phyloP scores from a whole-genome alignment of 345 rosid genomes.

The Iberis pinnata region DNA sequence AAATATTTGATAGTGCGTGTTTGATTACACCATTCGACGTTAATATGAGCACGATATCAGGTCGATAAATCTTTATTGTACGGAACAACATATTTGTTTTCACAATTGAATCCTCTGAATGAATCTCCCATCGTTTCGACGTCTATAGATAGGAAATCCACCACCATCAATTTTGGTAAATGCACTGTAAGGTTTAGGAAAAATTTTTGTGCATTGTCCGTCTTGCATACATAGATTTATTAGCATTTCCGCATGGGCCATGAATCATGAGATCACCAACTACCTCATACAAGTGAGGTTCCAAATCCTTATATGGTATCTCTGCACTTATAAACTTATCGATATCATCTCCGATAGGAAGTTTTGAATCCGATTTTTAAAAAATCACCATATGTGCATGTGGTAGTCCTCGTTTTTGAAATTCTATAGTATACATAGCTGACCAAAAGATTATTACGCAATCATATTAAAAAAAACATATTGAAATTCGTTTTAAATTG shows the following conservation, averaged over 20 bases:
- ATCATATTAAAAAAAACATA: no score
- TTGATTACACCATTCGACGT: neutral
- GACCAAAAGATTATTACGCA: neutral
- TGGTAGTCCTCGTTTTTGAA: neutral
- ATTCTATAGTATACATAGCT: neutral
- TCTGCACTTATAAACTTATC: neutral
- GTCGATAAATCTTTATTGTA: neutral
- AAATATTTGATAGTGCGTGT: neutral
- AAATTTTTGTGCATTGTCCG: neutral
- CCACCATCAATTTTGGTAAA: neutral
- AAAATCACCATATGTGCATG: neutral
- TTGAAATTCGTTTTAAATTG: no score
- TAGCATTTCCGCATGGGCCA: neutral
- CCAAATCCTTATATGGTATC: neutral
- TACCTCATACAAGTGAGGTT: neutral
- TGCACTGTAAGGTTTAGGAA: neutral
- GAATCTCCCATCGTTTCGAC: neutral
- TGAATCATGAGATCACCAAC: neutral
- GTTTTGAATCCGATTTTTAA: neutral
- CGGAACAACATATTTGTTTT: neutral
- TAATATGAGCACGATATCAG: neutral
- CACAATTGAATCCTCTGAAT: neutral
- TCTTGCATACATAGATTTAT: neutral
- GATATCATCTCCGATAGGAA: neutral
- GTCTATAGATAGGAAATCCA: neutral